Conservation (phyloP, 495 filamentous ascomycete species). For the Rhypophila decipiens region DNA sequence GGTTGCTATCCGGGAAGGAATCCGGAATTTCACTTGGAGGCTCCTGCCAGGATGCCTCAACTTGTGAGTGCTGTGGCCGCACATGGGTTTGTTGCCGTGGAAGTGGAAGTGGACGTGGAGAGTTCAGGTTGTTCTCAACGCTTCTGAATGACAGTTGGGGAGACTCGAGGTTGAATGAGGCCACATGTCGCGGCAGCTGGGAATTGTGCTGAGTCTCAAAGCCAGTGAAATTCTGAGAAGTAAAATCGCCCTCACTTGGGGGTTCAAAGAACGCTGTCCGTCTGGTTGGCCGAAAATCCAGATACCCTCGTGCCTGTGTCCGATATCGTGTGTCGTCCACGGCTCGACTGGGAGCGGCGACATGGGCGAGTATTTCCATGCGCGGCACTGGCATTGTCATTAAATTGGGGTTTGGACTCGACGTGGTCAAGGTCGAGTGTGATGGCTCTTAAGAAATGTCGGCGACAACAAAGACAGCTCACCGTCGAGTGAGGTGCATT, state of each 20-base stretch:
- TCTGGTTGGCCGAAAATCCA: constrained; percentile 45
- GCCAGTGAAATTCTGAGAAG: too few species aligned
- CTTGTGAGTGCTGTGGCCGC: constrained; percentile 3
- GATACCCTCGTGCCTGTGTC: constrained; percentile 53
- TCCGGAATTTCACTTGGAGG: constrained; percentile 37
- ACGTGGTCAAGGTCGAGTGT: neutral
- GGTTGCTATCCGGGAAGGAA: constrained; percentile 29
- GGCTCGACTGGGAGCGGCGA: constrained; percentile 55
- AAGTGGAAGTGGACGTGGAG: constrained; percentile 24
- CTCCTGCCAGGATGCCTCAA: constrained; percentile 26
- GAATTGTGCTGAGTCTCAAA: too few species aligned
- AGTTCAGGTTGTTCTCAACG: constrained; percentile 37
- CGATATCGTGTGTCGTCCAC: constrained; percentile 59
- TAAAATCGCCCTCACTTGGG: neutral
- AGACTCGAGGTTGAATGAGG: constrained; percentile 10
- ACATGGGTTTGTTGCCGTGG: neutral
- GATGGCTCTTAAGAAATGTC: neutral
- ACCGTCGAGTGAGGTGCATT: neutral
- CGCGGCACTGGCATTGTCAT: constrained; percentile 16
- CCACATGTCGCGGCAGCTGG: neutral
- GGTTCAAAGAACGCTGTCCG: constrained; percentile 1
- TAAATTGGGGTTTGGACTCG: neutral
- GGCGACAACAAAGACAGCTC: neutral
- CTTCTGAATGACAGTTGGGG: constrained; percentile 39
- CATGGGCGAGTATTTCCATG: constrained; percentile 63